Evolutionary conservation across 805 yeast genomes (phyloP).

Genomic region (Starmera quercuum): DNA sequence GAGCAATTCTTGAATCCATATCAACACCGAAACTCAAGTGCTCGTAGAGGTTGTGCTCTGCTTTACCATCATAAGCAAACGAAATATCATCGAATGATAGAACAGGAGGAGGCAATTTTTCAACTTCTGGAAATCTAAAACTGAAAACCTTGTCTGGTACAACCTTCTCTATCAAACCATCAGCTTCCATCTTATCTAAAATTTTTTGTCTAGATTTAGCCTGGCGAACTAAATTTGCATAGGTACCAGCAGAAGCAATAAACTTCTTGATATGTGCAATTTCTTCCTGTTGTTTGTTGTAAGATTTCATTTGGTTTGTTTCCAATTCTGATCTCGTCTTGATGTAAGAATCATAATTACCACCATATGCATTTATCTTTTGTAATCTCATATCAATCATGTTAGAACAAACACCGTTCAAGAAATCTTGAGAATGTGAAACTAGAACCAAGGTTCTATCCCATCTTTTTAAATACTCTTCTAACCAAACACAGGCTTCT

Average conservation of each 20-base stretch:
- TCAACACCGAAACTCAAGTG: conserved; percentile 95
- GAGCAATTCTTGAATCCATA: conserved; percentile 97
- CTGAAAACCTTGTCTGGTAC: conserved; percentile 89
- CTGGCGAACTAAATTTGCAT: conserved; percentile 96
- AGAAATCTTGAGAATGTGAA: conserved; percentile 98
- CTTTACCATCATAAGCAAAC: conserved; percentile 78
- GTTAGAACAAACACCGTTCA: conserved; percentile 96
- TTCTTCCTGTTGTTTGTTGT: conserved; percentile 96
- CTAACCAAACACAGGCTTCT: conserved; percentile 99
- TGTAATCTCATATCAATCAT: conserved; percentile 96
- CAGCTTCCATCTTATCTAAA: conserved; percentile 99
- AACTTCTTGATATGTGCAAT: conserved; percentile 96
- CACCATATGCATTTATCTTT: conserved; percentile 75
- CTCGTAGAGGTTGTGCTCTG: conserved; percentile 84
- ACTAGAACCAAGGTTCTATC: conserved; percentile 91
- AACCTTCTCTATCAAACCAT: conserved; percentile 90
- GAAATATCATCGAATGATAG: conserved; percentile 93
- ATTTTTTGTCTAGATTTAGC: conserved; percentile 99
- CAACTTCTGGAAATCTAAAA: conserved; percentile 91
- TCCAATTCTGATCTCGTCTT: conserved; percentile 93
- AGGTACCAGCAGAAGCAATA: conserved; percentile 99
- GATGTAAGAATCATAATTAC: conserved; percentile 95
- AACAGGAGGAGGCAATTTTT: conserved; percentile 98
- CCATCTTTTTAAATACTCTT: conserved; percentile 91
- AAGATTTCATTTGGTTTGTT: conserved; percentile 97